These are phyloP conservation scores for Flaveria floridana DNA, from an alignment of 140 eudicot genomes.

Conservation along the genomic window DNA sequence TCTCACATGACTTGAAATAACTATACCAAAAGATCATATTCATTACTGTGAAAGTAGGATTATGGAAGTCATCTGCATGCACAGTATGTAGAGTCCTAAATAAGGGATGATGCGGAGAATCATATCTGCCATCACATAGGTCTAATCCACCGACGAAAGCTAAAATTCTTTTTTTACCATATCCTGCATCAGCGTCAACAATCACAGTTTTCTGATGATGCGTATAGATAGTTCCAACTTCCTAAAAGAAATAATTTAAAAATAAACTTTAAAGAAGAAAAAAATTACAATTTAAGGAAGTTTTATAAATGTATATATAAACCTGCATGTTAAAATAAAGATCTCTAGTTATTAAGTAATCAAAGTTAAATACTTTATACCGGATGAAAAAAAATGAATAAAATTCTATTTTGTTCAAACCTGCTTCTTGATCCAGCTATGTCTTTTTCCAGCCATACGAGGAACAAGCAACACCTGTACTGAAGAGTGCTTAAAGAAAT, in stretches of 20 bases:
- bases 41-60: slow-evolving; percentile 69
- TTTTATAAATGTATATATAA: background rate
- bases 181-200: slow-evolving; percentile 92
- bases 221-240: slow-evolving; percentile 58
- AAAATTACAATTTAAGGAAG: background rate
- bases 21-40: background rate
- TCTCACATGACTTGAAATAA: slow-evolving; percentile 3
- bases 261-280: background rate
- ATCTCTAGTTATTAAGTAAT: background rate
- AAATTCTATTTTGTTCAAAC: slow-evolving; percentile 26
- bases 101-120: slow-evolving; percentile 74
- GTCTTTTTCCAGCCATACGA: slow-evolving; percentile 85
- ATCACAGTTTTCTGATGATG: slow-evolving; percentile 95
- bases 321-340: background rate
- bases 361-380: background rate
- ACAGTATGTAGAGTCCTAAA: slow-evolving; percentile 66
- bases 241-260: slow-evolving; percentile 21
- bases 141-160: slow-evolving; percentile 94
- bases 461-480: slow-evolving; percentile 91
- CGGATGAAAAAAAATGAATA: background rate
- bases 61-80: slow-evolving; percentile 85
- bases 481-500: slow-evolving; percentile 84
- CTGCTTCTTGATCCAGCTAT: slow-evolving; percentile 80
- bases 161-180: slow-evolving; percentile 60
- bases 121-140: slow-evolving; percentile 87